Percentiles rank a stretch among this genome's conserved stretches.
phyloP scores from a whole-genome alignment of 1,284 basidiomycete genomes.

The Crucibulum cyathiforme region DNA sequence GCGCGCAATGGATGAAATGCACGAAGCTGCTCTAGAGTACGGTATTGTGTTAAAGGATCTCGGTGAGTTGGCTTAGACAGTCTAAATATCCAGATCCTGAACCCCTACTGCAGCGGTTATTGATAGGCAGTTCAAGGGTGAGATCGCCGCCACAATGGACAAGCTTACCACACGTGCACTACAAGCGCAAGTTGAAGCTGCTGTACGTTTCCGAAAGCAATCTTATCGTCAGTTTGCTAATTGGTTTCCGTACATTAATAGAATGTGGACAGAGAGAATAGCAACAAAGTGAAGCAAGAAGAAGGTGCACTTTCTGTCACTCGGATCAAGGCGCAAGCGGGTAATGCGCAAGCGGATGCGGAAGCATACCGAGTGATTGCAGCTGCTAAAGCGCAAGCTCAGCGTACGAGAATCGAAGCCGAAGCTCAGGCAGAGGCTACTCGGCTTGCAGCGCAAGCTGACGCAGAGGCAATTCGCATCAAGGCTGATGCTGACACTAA shows the following conservation, averaged over 20 bases:
- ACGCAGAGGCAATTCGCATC: conserved; percentile 70
- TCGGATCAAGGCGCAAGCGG: conserved; percentile 72
- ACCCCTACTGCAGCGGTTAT: conserved; percentile 64
- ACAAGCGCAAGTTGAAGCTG: conserved; percentile 83
- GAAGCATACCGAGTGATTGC: conserved; percentile 76
- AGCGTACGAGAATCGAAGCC: conserved; percentile 73
- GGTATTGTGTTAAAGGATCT: conserved; percentile 81
- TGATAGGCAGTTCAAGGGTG: conserved; percentile 81
- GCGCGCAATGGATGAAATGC: conserved; percentile 84
- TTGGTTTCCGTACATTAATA: conserved; percentile 23
- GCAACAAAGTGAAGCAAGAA: conserved; percentile 84
- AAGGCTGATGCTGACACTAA: conserved; percentile 67
- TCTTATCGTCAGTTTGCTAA: background rate
- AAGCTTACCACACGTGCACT: conserved; percentile 80
- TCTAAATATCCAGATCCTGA: background rate
- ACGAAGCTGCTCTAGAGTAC: conserved; percentile 77
- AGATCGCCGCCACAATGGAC: conserved; percentile 84
- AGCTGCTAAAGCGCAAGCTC: conserved; percentile 75
- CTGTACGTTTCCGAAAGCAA: conserved; percentile 49
- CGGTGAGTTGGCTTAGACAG: conserved; percentile 43
- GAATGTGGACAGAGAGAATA: conserved; percentile 85
- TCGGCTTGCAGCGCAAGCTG: conserved; percentile 72
- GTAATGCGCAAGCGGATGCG: conserved; percentile 75
- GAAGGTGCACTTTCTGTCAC: conserved; percentile 78
- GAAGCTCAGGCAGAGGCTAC: conserved; percentile 77